phyloP scores from a whole-genome alignment of 2,329 filamentous ascomycete genomes.

The Meredithiella fracta region DNA sequence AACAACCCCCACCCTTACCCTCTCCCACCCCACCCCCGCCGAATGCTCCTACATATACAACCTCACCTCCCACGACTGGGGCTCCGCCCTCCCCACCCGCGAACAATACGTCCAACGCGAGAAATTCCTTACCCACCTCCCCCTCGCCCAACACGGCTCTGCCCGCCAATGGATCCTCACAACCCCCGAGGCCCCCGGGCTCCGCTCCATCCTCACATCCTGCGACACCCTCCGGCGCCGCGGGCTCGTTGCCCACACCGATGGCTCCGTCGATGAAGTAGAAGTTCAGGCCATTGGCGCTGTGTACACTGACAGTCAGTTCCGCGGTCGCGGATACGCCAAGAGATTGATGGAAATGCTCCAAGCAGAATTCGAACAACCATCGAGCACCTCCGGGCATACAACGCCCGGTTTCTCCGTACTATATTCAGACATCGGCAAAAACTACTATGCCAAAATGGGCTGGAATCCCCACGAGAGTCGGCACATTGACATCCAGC shows the following conservation, averaged over 20 bases:
- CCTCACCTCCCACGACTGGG: conserved; percentile 42
- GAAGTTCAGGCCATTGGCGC: conserved; percentile 60
- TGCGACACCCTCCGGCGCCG: conserved; percentile 49
- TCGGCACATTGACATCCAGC: conserved; percentile 49
- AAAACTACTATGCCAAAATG: conserved; percentile 58
- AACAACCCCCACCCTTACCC: conserved; percentile 21
- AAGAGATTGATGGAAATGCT: conserved; percentile 52
- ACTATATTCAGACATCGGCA: conserved; percentile 75
- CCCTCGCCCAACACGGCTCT: conserved; percentile 41
- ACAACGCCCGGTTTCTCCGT: conserved; percentile 47
- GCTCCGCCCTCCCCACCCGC: conserved; percentile 32
- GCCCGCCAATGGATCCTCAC: conserved; percentile 50
- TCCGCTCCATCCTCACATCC: conserved; percentile 40
- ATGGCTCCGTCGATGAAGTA: conserved; percentile 18
- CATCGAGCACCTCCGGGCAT: conserved; percentile 17
- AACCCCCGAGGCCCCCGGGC: conserved; percentile 19
- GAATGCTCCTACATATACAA: conserved; percentile 41
- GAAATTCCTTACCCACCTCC: conserved; percentile 36
- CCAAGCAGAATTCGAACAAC: conserved; percentile 10
- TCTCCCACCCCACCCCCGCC: conserved; percentile 38
- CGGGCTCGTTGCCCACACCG: conserved; percentile 23
- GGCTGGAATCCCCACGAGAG: conserved; percentile 67
- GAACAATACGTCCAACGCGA: conserved; percentile 45
- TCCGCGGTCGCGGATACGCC: conserved; percentile 60
- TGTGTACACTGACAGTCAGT: conserved; percentile 56